Evolutionary conservation across 139 green algal species (phyloP).

Genomic region (Coelastrella sp.): DNA sequence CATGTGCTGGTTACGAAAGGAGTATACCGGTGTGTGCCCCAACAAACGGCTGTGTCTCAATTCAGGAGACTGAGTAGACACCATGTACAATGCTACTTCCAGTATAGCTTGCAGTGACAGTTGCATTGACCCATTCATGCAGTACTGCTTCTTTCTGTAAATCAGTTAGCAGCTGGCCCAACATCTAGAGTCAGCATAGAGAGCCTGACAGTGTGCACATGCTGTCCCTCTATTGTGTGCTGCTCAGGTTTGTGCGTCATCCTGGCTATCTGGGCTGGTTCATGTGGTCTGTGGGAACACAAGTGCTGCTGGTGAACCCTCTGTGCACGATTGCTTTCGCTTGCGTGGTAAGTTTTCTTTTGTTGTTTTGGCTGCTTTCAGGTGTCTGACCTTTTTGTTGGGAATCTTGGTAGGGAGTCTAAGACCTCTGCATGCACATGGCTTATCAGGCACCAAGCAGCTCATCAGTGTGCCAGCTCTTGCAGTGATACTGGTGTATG

Average conservation of each 20-base stretch:
- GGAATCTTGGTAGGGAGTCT: background rate
- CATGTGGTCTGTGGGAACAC: constrained; percentile 87
- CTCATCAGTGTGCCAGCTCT: too few relatives aligned
- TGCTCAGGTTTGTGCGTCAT: constrained; percentile 82
- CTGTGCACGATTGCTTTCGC: constrained; percentile 66
- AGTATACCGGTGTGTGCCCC: constrained; percentile 71
- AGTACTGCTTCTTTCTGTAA: background rate
- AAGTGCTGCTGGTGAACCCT: constrained; percentile 86
- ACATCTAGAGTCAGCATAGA: too few relatives aligned
- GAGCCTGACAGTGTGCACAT: background rate
- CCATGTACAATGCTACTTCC: background rate
- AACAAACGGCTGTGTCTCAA: too few relatives aligned
- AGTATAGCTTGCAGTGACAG: background rate
- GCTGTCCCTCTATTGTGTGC: background rate
- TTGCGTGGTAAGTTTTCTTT: constrained; percentile 58
- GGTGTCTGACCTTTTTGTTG: background rate
- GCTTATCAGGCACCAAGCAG: too few relatives aligned
- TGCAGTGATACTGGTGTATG: too few relatives aligned
- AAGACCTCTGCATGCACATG: too few relatives aligned
- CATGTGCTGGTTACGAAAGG: constrained; percentile 71
- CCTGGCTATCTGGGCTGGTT: constrained; percentile 93
- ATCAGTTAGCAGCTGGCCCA: too few relatives aligned
- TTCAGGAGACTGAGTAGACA: too few relatives aligned
- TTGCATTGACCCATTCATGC: background rate
- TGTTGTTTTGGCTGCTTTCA: background rate